Evolutionary conservation across 1,284 basidiomycete genomes (phyloP).

Genomic region (Naganishia sp.): DNA sequence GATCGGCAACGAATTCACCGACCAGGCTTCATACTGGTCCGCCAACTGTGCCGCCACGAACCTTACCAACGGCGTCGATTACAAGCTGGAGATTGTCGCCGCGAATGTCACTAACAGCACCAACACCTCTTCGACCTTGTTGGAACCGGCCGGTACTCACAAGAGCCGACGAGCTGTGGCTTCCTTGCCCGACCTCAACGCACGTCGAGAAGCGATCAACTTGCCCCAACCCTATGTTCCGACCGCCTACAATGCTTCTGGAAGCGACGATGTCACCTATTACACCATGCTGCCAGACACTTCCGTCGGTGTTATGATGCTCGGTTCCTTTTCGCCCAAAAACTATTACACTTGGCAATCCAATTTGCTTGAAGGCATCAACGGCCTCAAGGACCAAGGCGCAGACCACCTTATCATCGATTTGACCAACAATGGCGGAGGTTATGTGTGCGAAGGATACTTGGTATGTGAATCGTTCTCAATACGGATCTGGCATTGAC

Average conservation of each 20-base stretch:
- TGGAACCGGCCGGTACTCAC: constrained; percentile 34
- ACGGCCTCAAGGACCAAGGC: constrained; percentile 58
- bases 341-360: constrained; percentile 61
- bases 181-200: constrained; percentile 56
- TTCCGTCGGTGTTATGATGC: constrained; percentile 59
- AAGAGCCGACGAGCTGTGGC: constrained; percentile 47
- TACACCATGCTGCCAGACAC: constrained; percentile 61
- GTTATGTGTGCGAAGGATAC: constrained; percentile 33
- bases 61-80: constrained; percentile 63
- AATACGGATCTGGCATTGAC: no score
- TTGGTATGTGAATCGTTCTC: not conserved
- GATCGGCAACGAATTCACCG: constrained; percentile 59
- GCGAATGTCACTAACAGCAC: constrained; percentile 32
- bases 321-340: constrained; percentile 60
- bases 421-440: constrained; percentile 65
- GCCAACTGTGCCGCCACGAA: constrained; percentile 63
- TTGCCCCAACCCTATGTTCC: constrained; percentile 61
- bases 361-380: constrained; percentile 58
- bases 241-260: constrained; percentile 54
- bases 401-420: constrained; percentile 63
- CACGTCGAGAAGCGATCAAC: constrained; percentile 55
- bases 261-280: constrained; percentile 61
- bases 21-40: constrained; percentile 62
- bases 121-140: constrained; percentile 33
- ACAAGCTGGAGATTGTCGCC: constrained; percentile 39